Percentiles rank a stretch among this genome's conserved stretches.
phyloP scores from a whole-genome alignment of 1,139 yeast species.

The Blastobotrys proliferans region DNA sequence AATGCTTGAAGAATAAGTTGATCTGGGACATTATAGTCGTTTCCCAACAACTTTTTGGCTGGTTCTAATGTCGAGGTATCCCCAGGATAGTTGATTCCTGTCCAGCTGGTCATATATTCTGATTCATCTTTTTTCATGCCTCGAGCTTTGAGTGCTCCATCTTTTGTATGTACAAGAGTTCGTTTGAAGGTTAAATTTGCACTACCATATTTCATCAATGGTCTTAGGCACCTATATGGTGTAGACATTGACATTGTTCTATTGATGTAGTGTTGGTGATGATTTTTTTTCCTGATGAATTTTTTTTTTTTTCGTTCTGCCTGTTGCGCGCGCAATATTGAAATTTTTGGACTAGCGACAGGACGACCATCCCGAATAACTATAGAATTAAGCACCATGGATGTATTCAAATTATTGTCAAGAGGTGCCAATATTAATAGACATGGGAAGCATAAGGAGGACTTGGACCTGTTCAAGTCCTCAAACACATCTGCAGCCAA shows the following conservation, averaged over 20 bases:
- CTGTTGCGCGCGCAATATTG: slow-evolving; percentile 7
- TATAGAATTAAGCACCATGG: slow-evolving; percentile 49
- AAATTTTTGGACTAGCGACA: too few species aligned
- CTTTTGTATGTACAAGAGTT: slow-evolving; percentile 40
- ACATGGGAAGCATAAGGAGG: slow-evolving; percentile 33
- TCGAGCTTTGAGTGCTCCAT: slow-evolving; percentile 59
- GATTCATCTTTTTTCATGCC: slow-evolving; percentile 78
- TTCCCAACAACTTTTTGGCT: slow-evolving; percentile 50
- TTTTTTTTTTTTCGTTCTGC: slow-evolving; percentile 3
- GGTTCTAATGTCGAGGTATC: slow-evolving; percentile 46
- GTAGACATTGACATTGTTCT: too few species aligned
- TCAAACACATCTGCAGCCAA: too few species aligned
- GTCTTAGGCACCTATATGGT: neutral
- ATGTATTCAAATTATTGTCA: slow-evolving; percentile 76
- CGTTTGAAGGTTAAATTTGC: too few species aligned
- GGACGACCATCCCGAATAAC: neutral
- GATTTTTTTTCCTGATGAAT: neutral
- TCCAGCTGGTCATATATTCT: slow-evolving; percentile 51
- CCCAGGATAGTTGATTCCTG: slow-evolving; percentile 59
- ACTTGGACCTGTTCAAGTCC: slow-evolving; percentile 30
- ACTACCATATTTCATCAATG: neutral
- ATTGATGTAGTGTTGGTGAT: neutral
- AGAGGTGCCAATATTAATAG: slow-evolving; percentile 75
- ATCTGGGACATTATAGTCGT: slow-evolving; percentile 42
- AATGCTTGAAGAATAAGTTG: slow-evolving; percentile 64